These are phyloP conservation scores for Linnemannia hyalina DNA, from an alignment of 192 early-diverging fungal genomes.

Conservation along the genomic window DNA sequence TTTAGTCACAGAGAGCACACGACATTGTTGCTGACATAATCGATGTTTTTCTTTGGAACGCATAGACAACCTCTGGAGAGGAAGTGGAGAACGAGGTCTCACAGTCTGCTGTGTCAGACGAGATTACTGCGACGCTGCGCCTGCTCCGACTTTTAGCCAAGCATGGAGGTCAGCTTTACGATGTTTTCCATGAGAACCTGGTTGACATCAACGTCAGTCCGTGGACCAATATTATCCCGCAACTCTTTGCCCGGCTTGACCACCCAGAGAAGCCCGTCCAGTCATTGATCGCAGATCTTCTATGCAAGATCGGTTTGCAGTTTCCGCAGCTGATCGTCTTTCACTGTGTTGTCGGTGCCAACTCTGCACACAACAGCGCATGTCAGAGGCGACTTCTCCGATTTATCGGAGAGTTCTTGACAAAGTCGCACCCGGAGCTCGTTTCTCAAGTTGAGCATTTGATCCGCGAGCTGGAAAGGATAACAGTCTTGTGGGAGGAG, in stretches of 20 bases:
- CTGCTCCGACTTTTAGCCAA: constrained; percentile 73
- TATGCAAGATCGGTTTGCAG: constrained; percentile 70
- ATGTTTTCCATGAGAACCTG: constrained; percentile 58
- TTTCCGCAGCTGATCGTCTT: constrained; percentile 79
- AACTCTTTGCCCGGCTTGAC: constrained; percentile 79
- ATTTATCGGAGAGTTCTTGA: constrained; percentile 56
- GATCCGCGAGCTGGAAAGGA: constrained; percentile 73
- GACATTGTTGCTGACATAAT: not conserved
- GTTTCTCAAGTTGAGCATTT: constrained; percentile 67
- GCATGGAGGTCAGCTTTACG: constrained; percentile 67
- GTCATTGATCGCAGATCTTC: constrained; percentile 62
- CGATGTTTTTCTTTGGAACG: not conserved
- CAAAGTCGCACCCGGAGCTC: constrained; percentile 53
- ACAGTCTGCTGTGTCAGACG: constrained; percentile 55
- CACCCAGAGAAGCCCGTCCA: constrained; percentile 73
- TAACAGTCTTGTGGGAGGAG: constrained; percentile 89
- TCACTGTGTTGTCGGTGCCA: constrained; percentile 69
- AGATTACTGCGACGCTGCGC: constrained; percentile 70
- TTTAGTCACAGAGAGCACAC: not conserved
- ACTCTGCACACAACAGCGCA: constrained; percentile 57
- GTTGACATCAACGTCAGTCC: constrained; percentile 52
- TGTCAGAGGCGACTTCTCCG: constrained; percentile 56
- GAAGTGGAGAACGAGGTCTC: constrained; percentile 24
- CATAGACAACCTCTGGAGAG: constrained; percentile 36
- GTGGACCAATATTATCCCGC: constrained; percentile 81